Conservation (phyloP, 768 basidiomycete species). For the Auricularia cornea region DNA sequence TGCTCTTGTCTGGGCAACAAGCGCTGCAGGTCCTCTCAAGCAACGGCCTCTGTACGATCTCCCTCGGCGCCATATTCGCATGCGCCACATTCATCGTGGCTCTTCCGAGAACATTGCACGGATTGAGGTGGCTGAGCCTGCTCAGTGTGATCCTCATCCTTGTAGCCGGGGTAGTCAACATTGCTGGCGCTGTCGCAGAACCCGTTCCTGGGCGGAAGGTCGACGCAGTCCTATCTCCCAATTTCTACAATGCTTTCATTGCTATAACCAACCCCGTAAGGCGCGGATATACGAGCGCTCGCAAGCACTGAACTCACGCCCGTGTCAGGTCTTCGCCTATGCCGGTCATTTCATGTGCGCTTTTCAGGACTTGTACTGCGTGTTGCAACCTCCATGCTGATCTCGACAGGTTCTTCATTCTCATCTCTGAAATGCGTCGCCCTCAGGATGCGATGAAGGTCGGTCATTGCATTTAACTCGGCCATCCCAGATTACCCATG, state of each 20-base stretch:
- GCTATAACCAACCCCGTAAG: conserved; percentile 43
- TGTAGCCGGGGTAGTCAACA: conserved; percentile 39
- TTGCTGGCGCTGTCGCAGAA: conserved; percentile 42
- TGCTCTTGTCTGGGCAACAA: conserved; percentile 44
- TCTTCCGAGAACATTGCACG: conserved; percentile 40
- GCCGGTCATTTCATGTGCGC: conserved; percentile 47
- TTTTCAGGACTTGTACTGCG: neutral
- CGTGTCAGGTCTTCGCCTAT: conserved; percentile 45
- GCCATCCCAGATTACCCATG: no score
- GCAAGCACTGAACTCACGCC: neutral
- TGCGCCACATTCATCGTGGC: conserved; percentile 33
- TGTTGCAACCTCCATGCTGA: neutral
- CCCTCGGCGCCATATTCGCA: conserved; percentile 39
- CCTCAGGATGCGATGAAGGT: conserved; percentile 53
- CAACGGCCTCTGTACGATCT: conserved; percentile 39
- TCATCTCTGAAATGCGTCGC: conserved; percentile 48
- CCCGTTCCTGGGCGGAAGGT: conserved; percentile 35
- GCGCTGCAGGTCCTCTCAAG: conserved; percentile 41
- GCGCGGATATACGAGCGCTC: neutral
- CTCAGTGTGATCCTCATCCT: conserved; percentile 35
- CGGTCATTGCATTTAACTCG: no score
- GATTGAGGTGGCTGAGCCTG: conserved; percentile 40
- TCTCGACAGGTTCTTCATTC: conserved; percentile 42
- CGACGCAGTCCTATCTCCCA: conserved; percentile 28
- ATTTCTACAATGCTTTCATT: conserved; percentile 41